Evolutionary conservation across 257 asterid genomes (phyloP).

Genomic region (Solanum etuberosum): DNA sequence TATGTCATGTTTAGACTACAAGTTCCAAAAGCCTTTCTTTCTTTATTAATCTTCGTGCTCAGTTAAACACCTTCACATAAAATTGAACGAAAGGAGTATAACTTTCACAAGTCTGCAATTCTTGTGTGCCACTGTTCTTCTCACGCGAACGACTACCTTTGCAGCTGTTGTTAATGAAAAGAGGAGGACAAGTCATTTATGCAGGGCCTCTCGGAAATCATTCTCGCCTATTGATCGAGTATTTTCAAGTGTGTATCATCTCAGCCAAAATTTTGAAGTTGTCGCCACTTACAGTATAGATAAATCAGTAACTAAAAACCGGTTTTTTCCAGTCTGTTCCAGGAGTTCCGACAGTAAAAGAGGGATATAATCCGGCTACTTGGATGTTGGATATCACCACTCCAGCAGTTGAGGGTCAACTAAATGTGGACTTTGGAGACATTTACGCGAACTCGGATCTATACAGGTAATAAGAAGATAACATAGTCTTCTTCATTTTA

Average conservation of each 20-base stretch:
- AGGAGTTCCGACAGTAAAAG: constrained; percentile 63
- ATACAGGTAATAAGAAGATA: constrained; percentile 36
- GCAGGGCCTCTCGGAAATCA: constrained; percentile 78
- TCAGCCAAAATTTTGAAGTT: background rate
- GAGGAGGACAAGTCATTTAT: constrained; percentile 78
- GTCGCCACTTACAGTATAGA: background rate
- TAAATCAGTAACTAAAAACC: background rate
- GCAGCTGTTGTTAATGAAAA: constrained; percentile 76
- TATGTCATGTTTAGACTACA: background rate
- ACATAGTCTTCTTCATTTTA: background rate
- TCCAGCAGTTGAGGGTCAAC: constrained; percentile 63
- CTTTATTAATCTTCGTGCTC: background rate
- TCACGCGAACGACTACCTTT: background rate
- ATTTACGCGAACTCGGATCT: constrained; percentile 56
- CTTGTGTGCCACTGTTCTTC: background rate
- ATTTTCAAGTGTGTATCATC: constrained; percentile 53
- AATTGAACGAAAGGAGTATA: background rate
- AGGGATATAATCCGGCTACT: constrained; percentile 78
- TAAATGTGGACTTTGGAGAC: constrained; percentile 60
- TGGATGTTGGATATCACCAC: constrained; percentile 84
- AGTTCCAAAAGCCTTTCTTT: background rate
- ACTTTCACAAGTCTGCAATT: background rate
- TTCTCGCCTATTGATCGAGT: constrained; percentile 43
- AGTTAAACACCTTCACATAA: background rate
- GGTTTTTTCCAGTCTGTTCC: constrained; percentile 37